Evolutionary conservation across 805 yeast genomes (phyloP).

Genomic region (Cyberlindnera mycetangii): DNA sequence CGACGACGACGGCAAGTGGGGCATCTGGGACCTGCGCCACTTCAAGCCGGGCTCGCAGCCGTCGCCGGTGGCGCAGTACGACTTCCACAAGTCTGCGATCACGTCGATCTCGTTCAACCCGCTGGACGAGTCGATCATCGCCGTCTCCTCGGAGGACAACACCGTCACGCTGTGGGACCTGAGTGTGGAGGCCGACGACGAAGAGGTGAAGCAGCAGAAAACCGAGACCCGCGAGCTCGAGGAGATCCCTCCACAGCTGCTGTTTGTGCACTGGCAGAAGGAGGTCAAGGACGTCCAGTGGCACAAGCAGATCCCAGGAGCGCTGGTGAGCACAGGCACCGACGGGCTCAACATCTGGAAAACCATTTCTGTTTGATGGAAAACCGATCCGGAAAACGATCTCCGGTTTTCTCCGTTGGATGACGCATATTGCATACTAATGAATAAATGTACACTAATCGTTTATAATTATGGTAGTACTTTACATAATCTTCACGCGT

Average conservation of each 20-base stretch:
- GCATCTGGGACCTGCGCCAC: slow-evolving; percentile 94
- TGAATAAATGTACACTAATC: neutral
- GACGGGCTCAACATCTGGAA: slow-evolving; percentile 96
- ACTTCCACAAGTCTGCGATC: slow-evolving; percentile 90
- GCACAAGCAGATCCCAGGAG: slow-evolving; percentile 97
- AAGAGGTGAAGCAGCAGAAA: slow-evolving; percentile 85
- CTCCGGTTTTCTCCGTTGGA: too few species aligned
- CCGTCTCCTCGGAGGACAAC: slow-evolving; percentile 94
- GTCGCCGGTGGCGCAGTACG: slow-evolving; percentile 89
- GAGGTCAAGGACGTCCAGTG: slow-evolving; percentile 97
- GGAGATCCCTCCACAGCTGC: slow-evolving; percentile 91
- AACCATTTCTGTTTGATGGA: slow-evolving; percentile 76
- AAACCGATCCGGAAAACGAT: too few species aligned
- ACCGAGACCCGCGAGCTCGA: slow-evolving; percentile 74
- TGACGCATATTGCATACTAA: neutral
- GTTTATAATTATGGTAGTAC: too few species aligned
- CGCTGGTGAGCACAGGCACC: slow-evolving; percentile 89
- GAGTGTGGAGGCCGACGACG: slow-evolving; percentile 98
- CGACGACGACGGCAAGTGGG: slow-evolving; percentile 97
- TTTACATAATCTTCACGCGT: too few species aligned
- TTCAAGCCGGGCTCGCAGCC: slow-evolving; percentile 54
- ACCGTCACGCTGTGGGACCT: slow-evolving; percentile 98
- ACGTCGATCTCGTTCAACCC: slow-evolving; percentile 96
- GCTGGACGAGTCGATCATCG: slow-evolving; percentile 89
- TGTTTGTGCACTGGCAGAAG: slow-evolving; percentile 97